Evolutionary conservation across 805 yeast genomes (phyloP), one percentile per base, ranked within the genome.

Genomic region (Kazachstania viticola): DNA sequence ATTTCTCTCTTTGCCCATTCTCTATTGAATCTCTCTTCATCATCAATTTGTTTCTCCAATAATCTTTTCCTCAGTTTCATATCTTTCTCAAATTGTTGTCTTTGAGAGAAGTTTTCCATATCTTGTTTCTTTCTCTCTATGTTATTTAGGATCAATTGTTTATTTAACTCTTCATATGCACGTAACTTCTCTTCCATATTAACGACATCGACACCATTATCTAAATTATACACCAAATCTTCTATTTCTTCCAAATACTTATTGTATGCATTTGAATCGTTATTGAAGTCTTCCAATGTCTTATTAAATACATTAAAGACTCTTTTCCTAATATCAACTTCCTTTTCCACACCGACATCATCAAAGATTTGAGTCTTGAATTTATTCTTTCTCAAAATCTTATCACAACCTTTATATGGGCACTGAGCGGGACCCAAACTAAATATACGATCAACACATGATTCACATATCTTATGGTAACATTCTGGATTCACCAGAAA

Each of bases 401-500:
- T 83, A 35, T 78, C 85, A 62, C 99, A 91, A 32, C 78, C 75
- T 4, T 85, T 80, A 54, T 87, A 88, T 1, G 98, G 98, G 54
- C 99, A 91, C 14, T 87, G 91, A 0, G 95, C 91, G 0, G 98
- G 98, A 3, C 99, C 99, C 31, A 80, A 62, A 5, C 94, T 74
- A 52, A 82, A 91, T 33, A 91, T 87, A 42, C 98, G 70, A 56
- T 91, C 97, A 27, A 88, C 97, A 60, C 98, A 91, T 2, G 94
- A 75, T 45, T 80, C 96, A 61, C 99, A 91, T 56, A 91, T 88
- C 64, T 84, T 88, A 54, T 91, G 99, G 53, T 91, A 91, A 60
- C 99, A 91, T 56, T 91, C 98, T 0, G 97, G 94, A 48, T 91
- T 91, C 41, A 91, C 85, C 34, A 88, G 71, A 51, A 91, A 88